Evolutionary conservation across 2,329 filamentous ascomycete species (phyloP), one percentile per base, ranked within the genome.

Genomic region (Davidsoniella neocaledoniae): DNA sequence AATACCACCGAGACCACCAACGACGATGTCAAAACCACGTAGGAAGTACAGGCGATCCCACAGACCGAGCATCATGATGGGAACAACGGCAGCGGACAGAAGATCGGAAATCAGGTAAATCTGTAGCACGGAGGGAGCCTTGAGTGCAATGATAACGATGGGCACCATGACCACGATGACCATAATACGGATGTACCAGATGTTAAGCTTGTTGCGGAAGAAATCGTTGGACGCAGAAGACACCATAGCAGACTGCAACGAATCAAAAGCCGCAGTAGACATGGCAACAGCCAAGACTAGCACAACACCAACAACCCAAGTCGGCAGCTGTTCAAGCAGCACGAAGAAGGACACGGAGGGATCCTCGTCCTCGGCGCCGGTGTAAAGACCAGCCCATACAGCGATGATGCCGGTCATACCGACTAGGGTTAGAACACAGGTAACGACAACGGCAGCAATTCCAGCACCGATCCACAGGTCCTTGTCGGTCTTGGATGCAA

Each of bases 61-160:
- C 6, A 91, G 67, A 0, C 85, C 85, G n/a, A 91, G 64, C 45
- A 85, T 67, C 5, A 91, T 68, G 9, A 84, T 79, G 0, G 85
- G 85, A 48, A 91, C 81, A 44, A 79, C 77, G 14, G 82, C 76
- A 1, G 85, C 81, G 14, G 83, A 86, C 53, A 91, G 74, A 6
- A 91, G 72, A 60, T 90, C 84, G 42, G 81, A 83, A 59, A 90
- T 86, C 55, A 90, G 72, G 67, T 85, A 90, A 61, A 90, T 87
- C 63, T 86, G 82, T 46, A 90, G 68, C 53, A 90, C 80, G 46
- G 76, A 79, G 1, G 83, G 82, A 6, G 79, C 78, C 60, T 79
- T 81, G 50, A 90, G 70, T 9, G 84, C 84, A 43, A 90, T 72
- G 23, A 85, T 75, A 10, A 88, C 74, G 47, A 80, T 75, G 2